These are phyloP conservation scores for Claviceps maximensis DNA, from an alignment of 2,329 filamentous ascomycete species.

Conservation along the genomic window DNA sequence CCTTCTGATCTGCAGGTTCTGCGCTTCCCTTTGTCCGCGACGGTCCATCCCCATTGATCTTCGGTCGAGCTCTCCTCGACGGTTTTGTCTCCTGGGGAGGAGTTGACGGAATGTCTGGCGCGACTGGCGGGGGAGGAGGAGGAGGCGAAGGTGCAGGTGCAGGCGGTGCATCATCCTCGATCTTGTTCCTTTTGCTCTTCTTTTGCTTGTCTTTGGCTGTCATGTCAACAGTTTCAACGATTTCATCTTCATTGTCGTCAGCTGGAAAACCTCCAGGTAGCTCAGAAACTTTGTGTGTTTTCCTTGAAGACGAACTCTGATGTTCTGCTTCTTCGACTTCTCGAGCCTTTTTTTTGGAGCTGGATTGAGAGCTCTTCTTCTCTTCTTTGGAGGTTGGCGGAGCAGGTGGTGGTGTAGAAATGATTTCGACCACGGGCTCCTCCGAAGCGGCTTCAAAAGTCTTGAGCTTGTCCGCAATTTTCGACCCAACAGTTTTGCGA, in stretches of 20 bases:
- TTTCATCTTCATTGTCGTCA: conserved; percentile 35
- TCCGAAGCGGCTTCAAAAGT: conserved; percentile 37
- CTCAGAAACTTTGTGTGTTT: conserved; percentile 12
- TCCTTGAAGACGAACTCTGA: conserved; percentile 20
- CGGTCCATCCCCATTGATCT: conserved; percentile 56
- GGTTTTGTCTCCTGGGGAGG: conserved; percentile 44
- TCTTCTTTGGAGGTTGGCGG: conserved; percentile 22
- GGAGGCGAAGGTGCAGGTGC: conserved; percentile 28
- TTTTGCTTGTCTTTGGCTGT: conserved; percentile 26
- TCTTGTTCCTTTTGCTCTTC: conserved; percentile 24
- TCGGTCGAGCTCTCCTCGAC: conserved; percentile 62
- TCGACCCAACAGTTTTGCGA: conserved; percentile 36
- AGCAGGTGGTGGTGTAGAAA: conserved; percentile 23
- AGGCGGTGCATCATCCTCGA: conserved; percentile 12
- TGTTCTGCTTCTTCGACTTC: conserved; percentile 20
- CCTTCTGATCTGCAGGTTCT: conserved; percentile 29
- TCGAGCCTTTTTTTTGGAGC: conserved; percentile 27
- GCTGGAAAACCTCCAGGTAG: conserved; percentile 44
- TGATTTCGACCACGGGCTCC: conserved; percentile 19
- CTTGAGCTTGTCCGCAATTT: conserved; percentile 43
- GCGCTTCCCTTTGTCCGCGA: conserved; percentile 69
- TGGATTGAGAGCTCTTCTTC: conserved; percentile 22
- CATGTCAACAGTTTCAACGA: conserved; percentile 38
- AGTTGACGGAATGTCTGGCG: conserved; percentile 33
- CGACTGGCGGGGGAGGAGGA: conserved; percentile 32